Evolutionary conservation across 2,329 filamentous ascomycete genomes (phyloP).

Genomic region (Thermothelomyces thermophilus): DNA sequence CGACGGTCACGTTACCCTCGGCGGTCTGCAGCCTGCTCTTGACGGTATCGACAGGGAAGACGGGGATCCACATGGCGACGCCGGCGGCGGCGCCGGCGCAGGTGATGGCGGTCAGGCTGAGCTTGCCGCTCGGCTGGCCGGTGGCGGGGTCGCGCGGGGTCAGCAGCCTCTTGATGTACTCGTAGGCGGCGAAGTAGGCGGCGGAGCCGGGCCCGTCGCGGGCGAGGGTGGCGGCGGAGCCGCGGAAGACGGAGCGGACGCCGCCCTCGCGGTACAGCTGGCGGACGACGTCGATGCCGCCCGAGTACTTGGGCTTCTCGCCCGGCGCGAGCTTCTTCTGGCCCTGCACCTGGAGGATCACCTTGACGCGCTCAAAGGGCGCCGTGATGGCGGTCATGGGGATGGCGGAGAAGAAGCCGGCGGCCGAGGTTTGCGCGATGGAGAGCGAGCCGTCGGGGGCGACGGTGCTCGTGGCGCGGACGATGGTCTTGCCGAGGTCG

Average conservation of each 20-base stretch:
- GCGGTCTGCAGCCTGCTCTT: constrained; percentile 92
- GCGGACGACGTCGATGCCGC: constrained; percentile 81
- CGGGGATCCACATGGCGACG: constrained; percentile 98
- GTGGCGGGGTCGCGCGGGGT: constrained; percentile 72
- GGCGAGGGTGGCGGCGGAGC: constrained; percentile 82
- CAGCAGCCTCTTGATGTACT: constrained; percentile 82
- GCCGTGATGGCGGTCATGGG: constrained; percentile 98
- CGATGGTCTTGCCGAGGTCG: constrained; percentile 87
- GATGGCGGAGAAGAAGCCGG: constrained; percentile 95
- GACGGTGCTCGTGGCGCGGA: constrained; percentile 60
- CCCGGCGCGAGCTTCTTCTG: constrained; percentile 79
- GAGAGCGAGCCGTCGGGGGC: constrained; percentile 64
- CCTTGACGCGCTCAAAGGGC: constrained; percentile 97
- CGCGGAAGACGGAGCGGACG: constrained; percentile 85
- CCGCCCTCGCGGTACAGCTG: constrained; percentile 92
- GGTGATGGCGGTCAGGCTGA: constrained; percentile 77
- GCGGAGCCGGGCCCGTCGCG: constrained; percentile 89
- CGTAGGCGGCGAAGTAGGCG: constrained; percentile 96
- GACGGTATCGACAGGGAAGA: constrained; percentile 95
- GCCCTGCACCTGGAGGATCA: constrained; percentile 94
- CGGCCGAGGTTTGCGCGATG: constrained; percentile 81
- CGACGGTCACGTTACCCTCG: constrained; percentile 74
- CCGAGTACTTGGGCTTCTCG: constrained; percentile 86
- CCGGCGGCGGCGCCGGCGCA: constrained; percentile 84
- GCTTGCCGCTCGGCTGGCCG: constrained; percentile 66